A percentile compares a stretch with the other conserved stretches of the same genome.
Evolutionary conservation across 2,329 filamentous ascomycete species (phyloP).

Genomic region (Lasiodiplodia sp.): DNA sequence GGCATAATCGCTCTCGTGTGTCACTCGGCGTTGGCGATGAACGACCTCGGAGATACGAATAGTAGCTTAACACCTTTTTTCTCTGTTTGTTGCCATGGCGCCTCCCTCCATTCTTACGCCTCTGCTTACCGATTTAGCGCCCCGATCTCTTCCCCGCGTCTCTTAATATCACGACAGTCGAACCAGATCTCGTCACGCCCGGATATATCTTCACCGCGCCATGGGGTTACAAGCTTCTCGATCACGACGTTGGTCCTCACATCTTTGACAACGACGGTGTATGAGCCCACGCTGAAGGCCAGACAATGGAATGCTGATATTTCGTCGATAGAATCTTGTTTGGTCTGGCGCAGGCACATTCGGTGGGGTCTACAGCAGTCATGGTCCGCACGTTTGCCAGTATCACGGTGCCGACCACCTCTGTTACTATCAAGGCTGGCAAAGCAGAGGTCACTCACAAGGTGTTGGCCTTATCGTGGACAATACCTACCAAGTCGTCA

Average conservation of each 20-base stretch:
- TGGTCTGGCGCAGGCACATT: conserved; percentile 59
- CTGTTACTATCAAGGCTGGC: conserved; percentile 60
- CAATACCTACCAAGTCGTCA: conserved; percentile 56
- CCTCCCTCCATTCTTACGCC: no score
- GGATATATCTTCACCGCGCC: conserved; percentile 62
- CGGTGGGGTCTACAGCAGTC: conserved; percentile 52
- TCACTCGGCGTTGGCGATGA: no score
- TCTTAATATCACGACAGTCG: neutral
- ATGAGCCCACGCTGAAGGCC: conserved; percentile 31
- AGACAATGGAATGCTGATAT: neutral
- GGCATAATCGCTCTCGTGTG: no score
- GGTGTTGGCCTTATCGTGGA: conserved; percentile 62
- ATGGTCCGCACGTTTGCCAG: conserved; percentile 53
- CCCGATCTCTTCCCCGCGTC: neutral
- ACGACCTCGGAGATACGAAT: no score
- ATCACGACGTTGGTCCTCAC: conserved; percentile 54
- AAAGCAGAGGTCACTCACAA: conserved; percentile 59
- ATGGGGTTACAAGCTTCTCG: conserved; percentile 56
- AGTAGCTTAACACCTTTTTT: no score
- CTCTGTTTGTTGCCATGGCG: no score
- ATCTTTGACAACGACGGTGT: conserved; percentile 60
- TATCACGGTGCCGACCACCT: conserved; percentile 58
- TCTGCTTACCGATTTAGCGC: neutral
- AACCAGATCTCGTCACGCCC: neutral
- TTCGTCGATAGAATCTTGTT: conserved; percentile 51